A percentile compares a stretch with the other conserved stretches of the same genome.
phyloP scores from a whole-genome alignment of 176 grass and related monocot genomes.

The Zea mays region DNA sequence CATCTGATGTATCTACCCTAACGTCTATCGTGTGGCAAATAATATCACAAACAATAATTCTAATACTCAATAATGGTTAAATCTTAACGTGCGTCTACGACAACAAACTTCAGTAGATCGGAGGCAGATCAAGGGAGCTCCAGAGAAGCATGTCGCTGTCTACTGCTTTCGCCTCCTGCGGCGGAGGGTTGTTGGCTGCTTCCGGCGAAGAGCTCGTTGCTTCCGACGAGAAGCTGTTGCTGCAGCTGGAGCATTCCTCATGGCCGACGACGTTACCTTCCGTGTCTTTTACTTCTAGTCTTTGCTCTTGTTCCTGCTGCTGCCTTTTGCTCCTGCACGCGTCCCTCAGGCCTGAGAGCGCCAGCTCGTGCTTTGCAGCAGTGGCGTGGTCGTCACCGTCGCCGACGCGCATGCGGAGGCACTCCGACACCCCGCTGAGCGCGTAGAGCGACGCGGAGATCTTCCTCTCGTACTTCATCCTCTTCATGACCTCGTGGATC shows the following conservation, averaged over 20 bases:
- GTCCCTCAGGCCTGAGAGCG: conserved; percentile 37
- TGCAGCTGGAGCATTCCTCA: conserved; percentile 38
- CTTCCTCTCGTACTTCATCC: conserved; percentile 68
- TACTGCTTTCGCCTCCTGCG: not conserved
- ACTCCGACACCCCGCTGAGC: conserved; percentile 63
- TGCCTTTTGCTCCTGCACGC: conserved; percentile 15
- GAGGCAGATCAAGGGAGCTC: conserved; percentile 48
- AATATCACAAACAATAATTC: not conserved
- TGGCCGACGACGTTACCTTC: not conserved
- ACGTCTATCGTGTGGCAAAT: not conserved
- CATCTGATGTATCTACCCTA: too few species aligned
- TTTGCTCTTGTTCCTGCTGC: too few species aligned
- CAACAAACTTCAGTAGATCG: conserved; percentile 28
- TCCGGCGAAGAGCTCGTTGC: conserved; percentile 26
- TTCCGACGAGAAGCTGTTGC: conserved; percentile 34
- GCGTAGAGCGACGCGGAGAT: conserved; percentile 60
- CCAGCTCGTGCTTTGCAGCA: not conserved
- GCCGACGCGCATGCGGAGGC: conserved; percentile 49
- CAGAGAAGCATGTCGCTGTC: conserved; percentile 40
- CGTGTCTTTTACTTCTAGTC: not conserved
- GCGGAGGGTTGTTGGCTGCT: not conserved
- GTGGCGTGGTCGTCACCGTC: not conserved
- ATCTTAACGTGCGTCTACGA: not conserved
- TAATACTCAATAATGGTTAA: not conserved
- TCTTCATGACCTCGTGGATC: conserved; percentile 49